These are phyloP conservation scores for Malassezia arunalokei DNA, from an alignment of 1,284 basidiomycete genomes.

Conservation along the genomic window DNA sequence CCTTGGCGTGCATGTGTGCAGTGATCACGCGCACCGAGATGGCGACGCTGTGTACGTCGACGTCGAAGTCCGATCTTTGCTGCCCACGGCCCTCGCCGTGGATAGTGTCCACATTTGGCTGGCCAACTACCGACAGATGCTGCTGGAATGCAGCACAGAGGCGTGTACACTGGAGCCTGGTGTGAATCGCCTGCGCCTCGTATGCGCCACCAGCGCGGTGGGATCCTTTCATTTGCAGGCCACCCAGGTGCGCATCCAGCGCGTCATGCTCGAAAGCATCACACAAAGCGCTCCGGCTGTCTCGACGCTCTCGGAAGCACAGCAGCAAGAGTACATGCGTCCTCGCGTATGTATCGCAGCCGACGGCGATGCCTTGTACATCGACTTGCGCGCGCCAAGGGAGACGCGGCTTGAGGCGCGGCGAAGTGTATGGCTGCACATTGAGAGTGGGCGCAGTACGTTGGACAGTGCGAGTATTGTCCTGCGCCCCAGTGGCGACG, in stretches of 20 bases:
- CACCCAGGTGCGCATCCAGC: constrained; percentile 28
- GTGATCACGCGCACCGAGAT: constrained; percentile 20
- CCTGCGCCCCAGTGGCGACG: constrained; percentile 1
- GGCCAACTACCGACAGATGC: constrained; percentile 16
- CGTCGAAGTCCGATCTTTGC: constrained; percentile 19
- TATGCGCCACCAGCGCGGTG: constrained; percentile 21
- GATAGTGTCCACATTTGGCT: constrained; percentile 35
- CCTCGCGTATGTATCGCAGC: constrained; percentile 24
- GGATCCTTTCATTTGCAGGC: constrained; percentile 36
- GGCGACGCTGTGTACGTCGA: constrained; percentile 18
- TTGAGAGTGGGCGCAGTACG: constrained; percentile 24
- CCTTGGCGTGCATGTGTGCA: not conserved
- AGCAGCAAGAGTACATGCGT: constrained; percentile 11
- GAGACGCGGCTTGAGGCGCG: constrained; percentile 27
- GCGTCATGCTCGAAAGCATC: constrained; percentile 34
- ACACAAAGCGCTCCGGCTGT: not conserved
- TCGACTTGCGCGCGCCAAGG: constrained; percentile 14
- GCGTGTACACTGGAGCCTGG: constrained; percentile 21
- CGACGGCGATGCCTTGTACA: constrained; percentile 26
- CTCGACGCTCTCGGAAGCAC: constrained; percentile 6
- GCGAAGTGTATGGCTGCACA: constrained; percentile 19
- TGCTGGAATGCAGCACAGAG: constrained; percentile 32
- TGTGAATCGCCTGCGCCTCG: constrained; percentile 18
- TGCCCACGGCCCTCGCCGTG: constrained; percentile 20
- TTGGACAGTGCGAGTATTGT: constrained; percentile 19